Evolutionary conservation across 352 stramenopile species (phyloP), one percentile per base, ranked within the genome.

Genomic region (Globisporangium yorkense): DNA sequence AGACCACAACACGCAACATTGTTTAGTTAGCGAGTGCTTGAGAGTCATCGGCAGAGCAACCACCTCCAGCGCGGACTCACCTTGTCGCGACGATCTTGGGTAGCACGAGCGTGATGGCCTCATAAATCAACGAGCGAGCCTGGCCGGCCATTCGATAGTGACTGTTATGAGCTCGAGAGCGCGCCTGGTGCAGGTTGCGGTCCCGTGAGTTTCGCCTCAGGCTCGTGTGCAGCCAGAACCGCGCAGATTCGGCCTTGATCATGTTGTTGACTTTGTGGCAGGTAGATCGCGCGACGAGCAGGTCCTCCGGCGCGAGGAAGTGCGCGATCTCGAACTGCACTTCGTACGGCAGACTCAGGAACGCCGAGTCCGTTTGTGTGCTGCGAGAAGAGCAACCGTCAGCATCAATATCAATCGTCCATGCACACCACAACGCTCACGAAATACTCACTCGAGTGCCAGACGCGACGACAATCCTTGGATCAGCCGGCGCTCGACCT

Each of bases 191-290:
- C 64, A 68, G 55, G 71, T 76, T 68, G 43, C 65, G 66, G 61
- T 84, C 74, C 62, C 75, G 75, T 62, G 78, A 74, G 59, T 78
- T 89, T 49, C 82, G 80, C 54, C 80, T 75, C 57, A 95, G 71
- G 50, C 80, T 90, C 56, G 83, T 71, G 46, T 93, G 84, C 46
- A 92, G 62, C 85, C 85, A 95, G 68, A 90, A 95, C 5, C 85
- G 76, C 47, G 80, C 77, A 15, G 85, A 92, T 52, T 95, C 85
- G 5, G 85, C 85, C 55, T 80, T 84, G 41, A 95, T 71, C 71
- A 95, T 76, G 54, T 77, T 82, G 62, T 95, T 92, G 12, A 95
- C 68, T 53, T 84, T 88, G 64, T 89, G 79, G 56, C 84, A 93
- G 3, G 81, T 90, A 15, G 77, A 72, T 29, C 85, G 77, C 2